Evolutionary conservation across 257 asterid genomes (phyloP), one percentile per base, ranked within the genome.

Genomic region (Gentiana dahurica): DNA sequence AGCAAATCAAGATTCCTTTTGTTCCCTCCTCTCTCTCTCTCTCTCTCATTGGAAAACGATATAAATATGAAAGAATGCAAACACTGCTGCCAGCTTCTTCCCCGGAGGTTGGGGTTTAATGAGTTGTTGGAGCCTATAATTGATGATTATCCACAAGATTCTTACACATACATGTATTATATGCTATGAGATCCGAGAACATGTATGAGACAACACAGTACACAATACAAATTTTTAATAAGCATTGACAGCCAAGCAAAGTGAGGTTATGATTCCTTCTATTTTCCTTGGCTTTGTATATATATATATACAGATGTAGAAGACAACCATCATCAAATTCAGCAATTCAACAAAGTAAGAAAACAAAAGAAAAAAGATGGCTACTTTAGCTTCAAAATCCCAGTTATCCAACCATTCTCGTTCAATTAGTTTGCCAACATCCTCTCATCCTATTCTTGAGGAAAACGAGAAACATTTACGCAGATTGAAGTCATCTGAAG

Each of bases 361-460:
- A 15, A 15, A 0, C 24, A 15, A 15, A 15, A 15, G 24, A 15
- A 15, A 15, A 15, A 15, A 50, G 15, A 64, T 68, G 75, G 64
- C 62, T 3, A 59, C 45, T n/a, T 54, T 9, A 41, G 38, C 55
- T 49, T 8, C 60, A 55, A 64, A 2, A 13, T 6, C 33, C 9
- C 13, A 13, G 13, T 35, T 15, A 24, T 2, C 58, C 39, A 38
- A 45, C 61, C 83, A 73, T 50, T 50, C 54, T 43, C 64, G 75
- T 62, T 67, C 73, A 48, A 73, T 64, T 58, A 77, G 77, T 61
- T 62, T 67, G 13, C 85, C 44, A 32, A 58, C 77, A 6, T 55
- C 62, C 43, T 51, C 79, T 49, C 75, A 73, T 44, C 85, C 79
- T 12, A 38, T 55, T 34, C 38, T 66, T 9, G 55, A 48, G 0